Conservation (phyloP, 2,329 filamentous ascomycete species). For the Didymella exigua region DNA sequence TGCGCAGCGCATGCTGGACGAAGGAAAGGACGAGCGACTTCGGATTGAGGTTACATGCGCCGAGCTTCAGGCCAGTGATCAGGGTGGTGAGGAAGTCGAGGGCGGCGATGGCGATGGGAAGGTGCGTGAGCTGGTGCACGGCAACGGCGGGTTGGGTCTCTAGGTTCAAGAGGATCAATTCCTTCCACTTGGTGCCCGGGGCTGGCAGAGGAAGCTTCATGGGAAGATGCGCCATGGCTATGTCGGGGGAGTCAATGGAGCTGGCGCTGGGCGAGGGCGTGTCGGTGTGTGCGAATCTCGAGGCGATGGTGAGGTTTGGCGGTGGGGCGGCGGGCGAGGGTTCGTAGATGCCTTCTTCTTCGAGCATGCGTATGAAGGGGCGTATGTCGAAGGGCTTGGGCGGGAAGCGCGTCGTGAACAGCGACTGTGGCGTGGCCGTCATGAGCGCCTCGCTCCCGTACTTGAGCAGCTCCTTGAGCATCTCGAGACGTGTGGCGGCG, state of each 20-base stretch:
- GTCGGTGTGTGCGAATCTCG: not conserved
- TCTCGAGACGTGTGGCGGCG: conserved; percentile 25
- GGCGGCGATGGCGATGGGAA: conserved; percentile 45
- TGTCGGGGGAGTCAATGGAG: not conserved
- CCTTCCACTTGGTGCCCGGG: not conserved
- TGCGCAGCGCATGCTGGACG: conserved; percentile 47
- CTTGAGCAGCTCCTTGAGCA: conserved; percentile 39
- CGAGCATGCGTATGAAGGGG: conserved; percentile 43
- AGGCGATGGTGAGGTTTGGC: not conserved
- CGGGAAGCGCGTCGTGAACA: conserved; percentile 24
- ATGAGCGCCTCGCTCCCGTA: conserved; percentile 12
- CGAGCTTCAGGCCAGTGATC: conserved; percentile 35
- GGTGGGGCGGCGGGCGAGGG: not conserved
- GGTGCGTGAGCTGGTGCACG: conserved; percentile 38
- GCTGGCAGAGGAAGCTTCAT: not conserved
- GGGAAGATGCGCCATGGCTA: not conserved
- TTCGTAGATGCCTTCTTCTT: conserved; percentile 47
- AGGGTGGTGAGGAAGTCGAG: conserved; percentile 49
- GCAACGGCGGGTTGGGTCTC: conserved; percentile 29
- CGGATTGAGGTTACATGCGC: conserved; percentile 34
- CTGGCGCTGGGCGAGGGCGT: not conserved
- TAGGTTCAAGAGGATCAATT: conserved; percentile 8
- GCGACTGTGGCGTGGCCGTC: conserved; percentile 19
- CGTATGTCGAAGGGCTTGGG: conserved; percentile 31
- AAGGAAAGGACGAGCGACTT: conserved; percentile 41